Percentiles rank a stretch among this genome's conserved stretches.
phyloP scores from a whole-genome alignment of 2,329 filamentous ascomycete species.

The Pseudogymnoascus sp. region DNA sequence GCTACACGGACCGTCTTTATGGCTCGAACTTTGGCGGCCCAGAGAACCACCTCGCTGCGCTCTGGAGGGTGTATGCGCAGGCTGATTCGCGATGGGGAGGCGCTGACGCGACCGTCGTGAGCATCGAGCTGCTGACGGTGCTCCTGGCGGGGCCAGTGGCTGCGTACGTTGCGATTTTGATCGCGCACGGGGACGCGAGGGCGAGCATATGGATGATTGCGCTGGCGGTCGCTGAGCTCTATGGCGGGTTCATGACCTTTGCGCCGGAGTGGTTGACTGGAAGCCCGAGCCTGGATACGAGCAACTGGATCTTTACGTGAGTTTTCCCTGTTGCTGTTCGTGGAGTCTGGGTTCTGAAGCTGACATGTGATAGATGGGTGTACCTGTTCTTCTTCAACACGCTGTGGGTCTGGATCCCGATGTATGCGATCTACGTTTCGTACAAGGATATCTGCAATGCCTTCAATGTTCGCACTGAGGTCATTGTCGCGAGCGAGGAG shows the following conservation, averaged over 20 bases:
- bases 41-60: slow-evolving; percentile 46
- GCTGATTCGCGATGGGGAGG: slow-evolving; percentile 59
- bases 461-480: slow-evolving; percentile 35
- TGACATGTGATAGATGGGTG: slow-evolving; percentile 39
- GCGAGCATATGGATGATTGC: slow-evolving; percentile 57
- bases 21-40: slow-evolving; percentile 49
- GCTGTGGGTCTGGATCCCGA: slow-evolving; percentile 58
- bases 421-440: slow-evolving; percentile 51
- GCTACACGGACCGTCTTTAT: slow-evolving; percentile 42
- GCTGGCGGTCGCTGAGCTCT: slow-evolving; percentile 58
- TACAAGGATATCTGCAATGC: slow-evolving; percentile 49
- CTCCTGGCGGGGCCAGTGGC: slow-evolving; percentile 55
- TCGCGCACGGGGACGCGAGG: slow-evolving; percentile 47
- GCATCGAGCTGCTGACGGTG: slow-evolving; percentile 59
- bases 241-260: slow-evolving; percentile 66
- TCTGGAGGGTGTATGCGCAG: slow-evolving; percentile 64
- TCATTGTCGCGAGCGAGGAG: slow-evolving; percentile 22
- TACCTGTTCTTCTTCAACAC: slow-evolving; percentile 64
- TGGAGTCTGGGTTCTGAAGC: background rate
- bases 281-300: slow-evolving; percentile 54
- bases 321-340: background rate
- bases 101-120: slow-evolving; percentile 55
- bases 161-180: slow-evolving; percentile 52
- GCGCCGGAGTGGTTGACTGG: slow-evolving; percentile 61
- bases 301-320: slow-evolving; percentile 57